Evolutionary conservation across 1,139 yeast genomes (phyloP).

Genomic region (Suhomyces anneliseae): DNA sequence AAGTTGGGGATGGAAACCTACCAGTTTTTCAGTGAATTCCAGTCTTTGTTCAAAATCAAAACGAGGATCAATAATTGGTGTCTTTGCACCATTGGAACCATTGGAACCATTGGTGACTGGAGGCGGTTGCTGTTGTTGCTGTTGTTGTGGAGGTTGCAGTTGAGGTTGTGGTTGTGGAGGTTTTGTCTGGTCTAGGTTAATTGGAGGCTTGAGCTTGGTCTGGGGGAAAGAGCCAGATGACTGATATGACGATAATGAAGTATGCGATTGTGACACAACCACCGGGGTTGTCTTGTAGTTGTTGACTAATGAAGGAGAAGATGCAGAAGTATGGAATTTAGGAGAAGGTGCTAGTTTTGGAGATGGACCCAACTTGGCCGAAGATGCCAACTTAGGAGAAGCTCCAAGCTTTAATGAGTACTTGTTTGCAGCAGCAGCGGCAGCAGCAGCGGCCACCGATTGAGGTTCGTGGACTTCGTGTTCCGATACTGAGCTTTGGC

Average conservation of each 20-base stretch:
- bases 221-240: constrained; percentile 8
- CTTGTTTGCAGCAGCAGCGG: constrained; percentile 8
- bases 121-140: neutral
- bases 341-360: constrained; percentile 1
- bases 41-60: too few relatives aligned
- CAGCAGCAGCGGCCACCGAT: constrained; percentile 6
- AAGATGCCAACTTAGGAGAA: constrained; percentile 2
- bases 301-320: constrained; percentile 10
- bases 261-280: constrained; percentile 8
- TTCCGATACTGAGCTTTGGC: constrained; percentile 9
- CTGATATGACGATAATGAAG: constrained; percentile 10
- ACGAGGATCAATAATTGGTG: neutral
- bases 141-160: neutral
- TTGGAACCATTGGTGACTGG: neutral
- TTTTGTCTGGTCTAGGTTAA: constrained; percentile 1
- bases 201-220: constrained; percentile 8
- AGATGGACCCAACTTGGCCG: neutral
- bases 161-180: neutral
- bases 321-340: constrained; percentile 4
- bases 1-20: constrained; percentile 13
- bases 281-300: constrained; percentile 1
- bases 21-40: constrained; percentile 13
- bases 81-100: neutral
- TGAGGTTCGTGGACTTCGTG: constrained; percentile 1
- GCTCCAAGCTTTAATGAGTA: constrained; percentile 1